Base-by-base conservation (phyloP, 75 land plant species). In the Cunninghamia lanceolata region DNA sequence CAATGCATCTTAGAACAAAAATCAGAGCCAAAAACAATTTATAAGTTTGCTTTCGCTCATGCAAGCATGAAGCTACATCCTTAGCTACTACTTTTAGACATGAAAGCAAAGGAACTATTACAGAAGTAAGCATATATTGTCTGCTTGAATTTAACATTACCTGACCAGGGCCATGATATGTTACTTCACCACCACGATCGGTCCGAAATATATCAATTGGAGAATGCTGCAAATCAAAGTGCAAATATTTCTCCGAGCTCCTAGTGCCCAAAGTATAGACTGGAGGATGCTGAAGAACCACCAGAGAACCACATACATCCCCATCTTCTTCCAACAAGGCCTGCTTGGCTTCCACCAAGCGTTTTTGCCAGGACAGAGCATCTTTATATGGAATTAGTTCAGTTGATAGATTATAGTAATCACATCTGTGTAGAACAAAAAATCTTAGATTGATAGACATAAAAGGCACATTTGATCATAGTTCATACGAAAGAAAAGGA, bases 161-260 rank as follows among this genome's bases (percentile, higher is more conserved):
- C 98, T 96, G 98, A 36, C 99, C 99, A 86, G 99, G 99, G 0
- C 99, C 99, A 95, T 98, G 99, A 89, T 93, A 98, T 8, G 99
- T 98, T 32, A 96, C 99, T 85, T 97, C 98, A 5, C 99, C 99
- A 38, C 99, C 99, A 36, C 99, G 96, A 59, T 97, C 99, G 2
- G 98, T 96, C 54, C 92, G 85, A 86, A 91, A 91, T 84, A 96
- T 36, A 76, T 96, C 96, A 87, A 76, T 93, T 45, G 96, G 94
- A 84, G 96, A 86, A 87, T 95, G 71, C 30, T 90, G 81, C 30
- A 87, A 70, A 71, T 93, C 93, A 88, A 98, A 96, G 70, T 91
- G 90, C 83, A 96, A 39, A 82, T 82, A 91, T 75, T 96, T 86
- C 71, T 96, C 93, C 0, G 93, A 88, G 88, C 99, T 96, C n/a